Evolutionary conservation across 2,329 filamentous ascomycete species (phyloP), one percentile per base, ranked within the genome.

Genomic region (Penicillium sp.): DNA sequence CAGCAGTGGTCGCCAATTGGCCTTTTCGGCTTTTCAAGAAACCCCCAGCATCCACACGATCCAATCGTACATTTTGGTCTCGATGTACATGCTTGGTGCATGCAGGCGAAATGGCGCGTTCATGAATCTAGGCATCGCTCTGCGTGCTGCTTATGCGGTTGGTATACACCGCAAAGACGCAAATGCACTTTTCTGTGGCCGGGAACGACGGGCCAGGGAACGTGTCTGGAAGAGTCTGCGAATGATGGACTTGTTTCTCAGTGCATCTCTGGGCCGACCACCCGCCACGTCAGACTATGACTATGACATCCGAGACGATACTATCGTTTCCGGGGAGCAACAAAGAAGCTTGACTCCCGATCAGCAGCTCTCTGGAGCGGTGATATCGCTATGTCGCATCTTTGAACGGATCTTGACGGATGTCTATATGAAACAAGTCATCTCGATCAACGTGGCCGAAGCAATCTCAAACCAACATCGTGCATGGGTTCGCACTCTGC

Each of bases 181-280:
- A 12, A 83, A 82, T 58, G 79, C 79, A 31, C 75, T 81, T 1
- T 83, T 82, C 61, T 81, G 80, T 34, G 66, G 68, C 1, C 68
- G 75, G 2, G 77, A 79, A 47, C 73, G 75, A 53, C 65, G 72
- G 31, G 75, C 78, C 5, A 71, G 82, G 57, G 80, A 83, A 61
- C 76, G 81, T 3, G 79, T 83, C 20, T 84, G 82, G 82, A 83
- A 81, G 66, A 83, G 81, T 63, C 70, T 84, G 5, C 77, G 82
- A 2, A 79, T 83, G 54, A 76, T 83, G 52, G 82, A 84, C 58
- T 71, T 83, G 54, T 81, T 82, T 39, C 79, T 84, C 60, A 83
- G 81, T 63, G 81, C 78, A 25, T 76, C 80, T 1, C 68, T 84
- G 8, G 82, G 82, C 6, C 76, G 82, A n/a, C 82, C 82, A 11